These are phyloP conservation scores for Massariosphaeria phaeospora DNA, from an alignment of 495 filamentous ascomycete genomes.

Conservation along the genomic window DNA sequence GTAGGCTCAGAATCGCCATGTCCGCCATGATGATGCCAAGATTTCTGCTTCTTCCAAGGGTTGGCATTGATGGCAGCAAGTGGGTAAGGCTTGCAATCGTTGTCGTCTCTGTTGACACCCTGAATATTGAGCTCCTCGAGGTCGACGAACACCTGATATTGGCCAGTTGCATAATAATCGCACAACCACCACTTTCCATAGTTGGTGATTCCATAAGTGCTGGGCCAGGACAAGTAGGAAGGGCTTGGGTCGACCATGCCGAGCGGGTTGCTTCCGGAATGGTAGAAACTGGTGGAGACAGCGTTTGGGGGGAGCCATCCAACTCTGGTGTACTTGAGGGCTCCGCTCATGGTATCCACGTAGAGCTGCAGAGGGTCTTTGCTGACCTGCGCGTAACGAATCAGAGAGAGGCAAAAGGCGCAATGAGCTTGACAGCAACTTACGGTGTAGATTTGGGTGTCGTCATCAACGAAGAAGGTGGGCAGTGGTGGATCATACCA, in stretches of 20 bases:
- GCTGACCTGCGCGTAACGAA: slow-evolving; percentile 9
- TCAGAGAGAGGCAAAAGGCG: not conserved
- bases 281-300: slow-evolving; percentile 13
- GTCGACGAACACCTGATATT: slow-evolving; percentile 19
- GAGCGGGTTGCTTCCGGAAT: slow-evolving; percentile 13
- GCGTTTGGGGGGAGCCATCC: slow-evolving; percentile 19
- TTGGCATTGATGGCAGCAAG: slow-evolving; percentile 22
- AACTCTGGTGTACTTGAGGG: slow-evolving; percentile 11
- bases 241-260: not conserved
- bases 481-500: not conserved
- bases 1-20: no score
- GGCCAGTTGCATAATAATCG: not conserved
- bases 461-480: slow-evolving; percentile 23
- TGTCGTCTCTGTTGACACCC: not conserved
- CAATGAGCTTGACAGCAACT: not conserved
- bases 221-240: slow-evolving; percentile 18
- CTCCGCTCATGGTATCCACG: slow-evolving; percentile 1
- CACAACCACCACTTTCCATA: slow-evolving; percentile 1
- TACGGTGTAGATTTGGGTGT: slow-evolving; percentile 19
- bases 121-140: slow-evolving; percentile 2
- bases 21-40: not conserved
- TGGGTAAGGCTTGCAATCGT: not conserved
- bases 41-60: slow-evolving; percentile 9
- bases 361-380: slow-evolving; percentile 19
- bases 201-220: slow-evolving; percentile 1